Conservation (phyloP, 345 rosid species). For the Reutealis trisperma region DNA sequence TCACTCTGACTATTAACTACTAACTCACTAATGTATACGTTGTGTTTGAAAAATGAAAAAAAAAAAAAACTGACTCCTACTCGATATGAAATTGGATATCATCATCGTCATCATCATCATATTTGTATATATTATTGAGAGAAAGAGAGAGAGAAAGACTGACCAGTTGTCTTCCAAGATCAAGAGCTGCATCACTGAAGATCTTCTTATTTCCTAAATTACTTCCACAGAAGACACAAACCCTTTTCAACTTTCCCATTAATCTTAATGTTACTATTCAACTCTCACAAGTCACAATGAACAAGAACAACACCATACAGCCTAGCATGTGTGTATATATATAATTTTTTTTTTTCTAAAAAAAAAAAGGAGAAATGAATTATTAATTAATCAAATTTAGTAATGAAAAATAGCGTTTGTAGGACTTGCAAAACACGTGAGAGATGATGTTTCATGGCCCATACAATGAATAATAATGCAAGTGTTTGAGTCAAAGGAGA, state of each 20-base stretch:
- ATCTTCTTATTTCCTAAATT: conserved; percentile 38
- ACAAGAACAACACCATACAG: no score
- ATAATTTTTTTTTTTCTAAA: no score
- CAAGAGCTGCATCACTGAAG: conserved; percentile 44
- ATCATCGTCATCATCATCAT: no score
- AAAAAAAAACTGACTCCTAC: no score
- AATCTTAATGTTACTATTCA: not conserved
- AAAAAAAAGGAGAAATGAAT: no score
- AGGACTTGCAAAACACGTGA: conserved; percentile 23
- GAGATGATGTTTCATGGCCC: conserved; percentile 20
- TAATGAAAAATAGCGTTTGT: not conserved
- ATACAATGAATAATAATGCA: conserved; percentile 7
- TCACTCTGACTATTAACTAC: no score
- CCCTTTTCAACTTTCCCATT: conserved; percentile 45
- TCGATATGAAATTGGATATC: no score
- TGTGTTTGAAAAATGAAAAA: no score
- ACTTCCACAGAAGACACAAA: conserved; percentile 53
- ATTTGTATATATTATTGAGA: not conserved
- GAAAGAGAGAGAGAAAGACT: not conserved
- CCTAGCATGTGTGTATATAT: not conserved
- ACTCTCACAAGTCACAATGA: no score
- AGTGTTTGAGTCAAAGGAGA: conserved; percentile 11
- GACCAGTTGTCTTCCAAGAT: conserved; percentile 43
- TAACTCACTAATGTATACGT: no score
- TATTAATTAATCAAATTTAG: no score